Evolutionary conservation across 257 asterid species (phyloP), one percentile per base, ranked within the genome.

Genomic region (Thymus quinquecostatus): DNA sequence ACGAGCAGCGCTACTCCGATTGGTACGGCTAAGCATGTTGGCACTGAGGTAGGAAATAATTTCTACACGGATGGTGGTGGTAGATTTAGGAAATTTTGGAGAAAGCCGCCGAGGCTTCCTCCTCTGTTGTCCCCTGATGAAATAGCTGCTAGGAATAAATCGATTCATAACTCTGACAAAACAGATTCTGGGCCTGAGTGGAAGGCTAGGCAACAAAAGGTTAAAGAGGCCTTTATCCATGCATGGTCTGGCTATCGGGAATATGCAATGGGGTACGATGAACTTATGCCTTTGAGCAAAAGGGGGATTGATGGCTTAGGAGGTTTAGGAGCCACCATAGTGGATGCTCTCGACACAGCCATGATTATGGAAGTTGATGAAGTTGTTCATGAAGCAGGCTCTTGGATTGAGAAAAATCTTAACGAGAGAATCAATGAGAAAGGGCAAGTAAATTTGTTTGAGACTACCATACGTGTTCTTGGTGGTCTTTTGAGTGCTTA

Each of bases 401-500:
- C 89, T 40, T 95, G 99, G 99, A 83, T 92, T 48, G 98, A 86
- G 78, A 84, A 83, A 43, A 74, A 89, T 77, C 95, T 95, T 62
- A 77, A 87, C 1, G 85, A 83, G 82, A 89, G 86, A 81, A 86
- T 95, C 66, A 75, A 86, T 41, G 82, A 43, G 44, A 89, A 83
- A 73, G 99, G 95, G 55, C 98, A 92, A 81, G 98, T 92, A 7
- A 95, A 95, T 87, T 78, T 95, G 69, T 92, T 95, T 72, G 99
- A 95, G 80, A 95, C 97, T 47, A 95, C 99, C 10, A 89, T 95
- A 73, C 96, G 98, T 21, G 71, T 95, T 68, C 64, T 95, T 34
- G 98, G 98, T 65, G 99, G 98, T 50, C 97, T 95, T 74, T 79
- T 95, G 84, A 95, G 99, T 83, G 99, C 99, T 63, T 89, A 88